Base-by-base conservation (phyloP, 495 filamentous ascomycete species). In the Neurospora discreta region DNA sequence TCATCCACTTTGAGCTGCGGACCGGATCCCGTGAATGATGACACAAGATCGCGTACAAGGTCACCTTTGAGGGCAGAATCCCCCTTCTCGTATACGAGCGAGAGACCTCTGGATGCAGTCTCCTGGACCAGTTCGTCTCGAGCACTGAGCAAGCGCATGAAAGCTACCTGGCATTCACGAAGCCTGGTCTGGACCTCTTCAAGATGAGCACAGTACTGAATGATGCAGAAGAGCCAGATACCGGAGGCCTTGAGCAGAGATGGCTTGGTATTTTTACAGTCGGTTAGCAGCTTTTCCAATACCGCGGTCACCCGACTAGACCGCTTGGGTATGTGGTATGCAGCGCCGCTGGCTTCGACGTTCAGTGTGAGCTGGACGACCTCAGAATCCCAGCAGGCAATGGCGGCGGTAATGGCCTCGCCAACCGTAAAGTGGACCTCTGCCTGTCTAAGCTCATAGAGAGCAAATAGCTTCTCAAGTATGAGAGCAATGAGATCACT, bases 51-150 rank as follows among this genome's bases (percentile, higher is more conserved):
- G 39, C 89, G 90, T 9, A 97, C 92, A 30, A 99, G 84, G 70
- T 93, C 89, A 71, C 92, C 89, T 79, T 91, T 94, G 1, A 97
- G 84, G 9, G 85, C 85, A 70, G 89, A 85, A 74, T 95, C 92
- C 0, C 95, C 95, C 75, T 92, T 94, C 77, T 97, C 93, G 80
- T 97, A 98, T 5, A 98, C 92, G 68, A 98, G 84, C 16, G 92
- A 89, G 38, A 99, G 86, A 16, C 95, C 95, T 73, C 95, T 87
- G 16, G 94, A 95, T 3, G 96, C 95, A 3, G 94, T 93, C 79
- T 99, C 95, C 79, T 98, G 95, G 8, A 98, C 93, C 60, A 98
- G 86, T 77, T 97, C 92, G 73, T 99, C 95, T 23, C 94, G 86
- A 77, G 96, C 93, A 15, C 89, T 88, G 40, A 99, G 86, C n/a